Conservation (phyloP, 177 flowering plant genomes). For the Vitis hybrid region DNA sequence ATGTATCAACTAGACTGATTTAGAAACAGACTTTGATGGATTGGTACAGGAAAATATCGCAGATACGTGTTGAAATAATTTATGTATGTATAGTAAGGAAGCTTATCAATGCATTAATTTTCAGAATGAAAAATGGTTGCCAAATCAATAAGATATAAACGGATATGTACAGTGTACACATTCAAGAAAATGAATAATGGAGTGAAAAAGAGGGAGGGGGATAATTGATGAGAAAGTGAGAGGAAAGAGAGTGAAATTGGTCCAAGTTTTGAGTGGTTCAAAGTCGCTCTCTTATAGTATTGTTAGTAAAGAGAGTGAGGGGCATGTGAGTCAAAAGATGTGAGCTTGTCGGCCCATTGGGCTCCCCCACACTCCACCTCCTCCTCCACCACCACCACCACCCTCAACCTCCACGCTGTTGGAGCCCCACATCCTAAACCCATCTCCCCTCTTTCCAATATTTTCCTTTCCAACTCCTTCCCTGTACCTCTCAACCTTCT, state of each 20-base stretch:
- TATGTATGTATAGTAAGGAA: too few relatives aligned
- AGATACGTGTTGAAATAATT: too few relatives aligned
- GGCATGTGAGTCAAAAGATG: slow-evolving; percentile 14
- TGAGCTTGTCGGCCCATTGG: slow-evolving; percentile 16
- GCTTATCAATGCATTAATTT: too few relatives aligned
- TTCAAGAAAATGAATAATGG: background rate
- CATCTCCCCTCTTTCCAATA: background rate
- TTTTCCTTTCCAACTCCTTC: background rate
- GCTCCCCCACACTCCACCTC: slow-evolving; percentile 5
- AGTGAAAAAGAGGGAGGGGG: background rate
- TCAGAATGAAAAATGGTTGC: too few relatives aligned
- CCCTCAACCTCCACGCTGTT: background rate
- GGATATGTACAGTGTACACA: too few relatives aligned
- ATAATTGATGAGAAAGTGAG: too few relatives aligned
- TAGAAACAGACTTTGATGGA: too few relatives aligned
- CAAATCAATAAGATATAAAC: too few relatives aligned
- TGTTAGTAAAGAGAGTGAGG: background rate
- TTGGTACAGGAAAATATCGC: too few relatives aligned
- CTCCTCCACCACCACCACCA: background rate
- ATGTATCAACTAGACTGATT: too few relatives aligned
- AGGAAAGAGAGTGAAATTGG: background rate
- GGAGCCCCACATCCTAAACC: background rate
- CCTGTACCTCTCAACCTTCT: background rate
- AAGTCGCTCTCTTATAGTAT: slow-evolving; percentile 3
- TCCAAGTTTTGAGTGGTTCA: slow-evolving; percentile 5